Conservation (phyloP, 139 green algal genomes). For the Coelastrella sp. region DNA sequence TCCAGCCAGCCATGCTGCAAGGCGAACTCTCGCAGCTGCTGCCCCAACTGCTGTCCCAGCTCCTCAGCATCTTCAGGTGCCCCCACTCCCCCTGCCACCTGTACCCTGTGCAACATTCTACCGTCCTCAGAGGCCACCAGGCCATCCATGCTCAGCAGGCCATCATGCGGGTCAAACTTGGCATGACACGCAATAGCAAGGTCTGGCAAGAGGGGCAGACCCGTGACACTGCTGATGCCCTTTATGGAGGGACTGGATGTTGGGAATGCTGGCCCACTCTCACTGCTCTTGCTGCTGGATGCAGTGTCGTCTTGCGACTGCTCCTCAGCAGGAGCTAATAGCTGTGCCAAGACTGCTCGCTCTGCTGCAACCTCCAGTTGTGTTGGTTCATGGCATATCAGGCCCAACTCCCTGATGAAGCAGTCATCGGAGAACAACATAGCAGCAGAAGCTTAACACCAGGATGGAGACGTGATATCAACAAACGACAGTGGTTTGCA, state of each 20-base stretch:
- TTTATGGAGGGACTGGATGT: background rate
- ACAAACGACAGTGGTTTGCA: background rate
- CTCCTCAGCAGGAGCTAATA: background rate
- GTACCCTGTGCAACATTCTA: background rate
- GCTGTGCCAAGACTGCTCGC: constrained; percentile 16
- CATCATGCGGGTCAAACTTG: constrained; percentile 19
- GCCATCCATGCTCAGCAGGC: constrained; percentile 14
- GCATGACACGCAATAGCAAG: constrained; percentile 33
- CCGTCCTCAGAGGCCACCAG: constrained; percentile 36
- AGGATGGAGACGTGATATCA: no score
- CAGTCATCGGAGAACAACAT: no score
- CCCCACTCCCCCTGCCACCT: background rate
- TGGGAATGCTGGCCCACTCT: background rate
- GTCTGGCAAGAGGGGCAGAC: constrained; percentile 23
- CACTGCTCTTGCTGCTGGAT: constrained; percentile 26
- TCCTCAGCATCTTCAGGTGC: constrained; percentile 7
- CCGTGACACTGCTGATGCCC: constrained; percentile 38
- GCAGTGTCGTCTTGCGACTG: no score
- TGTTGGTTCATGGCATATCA: constrained; percentile 44
- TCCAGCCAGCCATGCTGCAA: constrained; percentile 41
- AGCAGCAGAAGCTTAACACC: no score
- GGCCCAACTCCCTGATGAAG: constrained; percentile 39
- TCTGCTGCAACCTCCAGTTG: constrained; percentile 32
- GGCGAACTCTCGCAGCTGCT: constrained; percentile 22
- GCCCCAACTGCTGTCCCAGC: constrained; percentile 14